Evolutionary conservation across 805 yeast genomes (phyloP), one percentile per base, ranked within the genome.

Genomic region (Sungouiella blattae): DNA sequence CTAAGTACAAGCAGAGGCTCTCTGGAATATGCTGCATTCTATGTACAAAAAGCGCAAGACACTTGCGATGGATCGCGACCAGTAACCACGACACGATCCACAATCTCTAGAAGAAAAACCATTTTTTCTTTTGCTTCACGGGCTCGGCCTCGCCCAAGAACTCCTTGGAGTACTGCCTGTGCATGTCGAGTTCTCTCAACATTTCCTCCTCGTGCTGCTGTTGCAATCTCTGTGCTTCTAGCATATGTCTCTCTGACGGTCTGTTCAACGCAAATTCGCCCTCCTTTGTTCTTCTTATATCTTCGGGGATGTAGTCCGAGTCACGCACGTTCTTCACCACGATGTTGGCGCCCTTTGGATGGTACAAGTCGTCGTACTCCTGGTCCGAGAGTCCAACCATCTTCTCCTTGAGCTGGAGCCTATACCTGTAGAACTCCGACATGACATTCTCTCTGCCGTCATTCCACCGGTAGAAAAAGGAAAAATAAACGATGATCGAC

Each of bases 401-500:
- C 35, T 55, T 47, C 43, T 79, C 80, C 51, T 84, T 76, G 30
- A 73, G 29, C 25, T 73, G 60, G 28, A 86, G 68, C 43, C 86
- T 78, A 17, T 68, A 55, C 32, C 91, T 59, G 56, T 85, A 78
- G 32, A 83, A 77, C 26, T 73, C 77, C 9, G 87, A 73, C 59
- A 86, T 78, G 6, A 83, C 78, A 50, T 86, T 80, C 38, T 86
- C 91, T 43, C 75, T 74, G 3, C 88, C 88, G 39, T 86, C 93
- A 52, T 87, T 85, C 95, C 95, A 86, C 34, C 87, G 66, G 55
- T 80, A 75, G 60, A 85, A 80, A 55, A 87, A 87, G 2, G 83
- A 73, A 15, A 79, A 78, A 49, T 80, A 82, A 1, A 75, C 53
- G 17, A 75, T 58, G 6, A 82, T 57, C 0, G 74, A 68, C 21